A percentile compares a stretch with the other conserved stretches of the same genome.
Evolutionary conservation across 2,329 filamentous ascomycete genomes (phyloP).

Genomic region (Aspergillus oerlinghausenensis): DNA sequence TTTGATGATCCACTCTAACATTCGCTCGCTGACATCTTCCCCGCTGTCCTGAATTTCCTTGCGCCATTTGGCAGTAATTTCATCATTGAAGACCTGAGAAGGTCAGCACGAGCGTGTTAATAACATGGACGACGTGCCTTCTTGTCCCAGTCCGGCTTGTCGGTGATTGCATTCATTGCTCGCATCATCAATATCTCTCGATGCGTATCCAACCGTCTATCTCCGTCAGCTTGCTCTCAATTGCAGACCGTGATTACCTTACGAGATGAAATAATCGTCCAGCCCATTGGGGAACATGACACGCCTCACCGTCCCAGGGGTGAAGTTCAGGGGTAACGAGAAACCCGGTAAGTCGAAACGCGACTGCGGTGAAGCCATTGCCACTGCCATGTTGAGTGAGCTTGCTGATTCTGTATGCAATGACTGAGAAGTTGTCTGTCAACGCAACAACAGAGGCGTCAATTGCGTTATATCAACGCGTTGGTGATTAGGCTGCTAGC

Average conservation of each 20-base stretch:
- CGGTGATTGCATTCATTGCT: slow-evolving; percentile 40
- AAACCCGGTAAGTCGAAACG: background rate
- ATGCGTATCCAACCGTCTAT: background rate
- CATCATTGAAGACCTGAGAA: slow-evolving; percentile 28
- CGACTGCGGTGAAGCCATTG: background rate
- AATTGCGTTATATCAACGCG: background rate
- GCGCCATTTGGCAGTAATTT: slow-evolving; percentile 30
- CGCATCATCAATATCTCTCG: slow-evolving; percentile 30
- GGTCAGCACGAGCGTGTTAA: background rate
- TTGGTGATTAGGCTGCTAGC: background rate
- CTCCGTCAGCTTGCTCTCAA: background rate
- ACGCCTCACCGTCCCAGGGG: too few species aligned
- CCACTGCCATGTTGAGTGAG: background rate
- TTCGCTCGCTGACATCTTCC: slow-evolving; percentile 26
- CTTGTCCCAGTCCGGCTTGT: slow-evolving; percentile 40
- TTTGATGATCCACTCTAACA: slow-evolving; percentile 39
- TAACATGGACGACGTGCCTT: slow-evolving; percentile 26
- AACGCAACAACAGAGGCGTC: too few species aligned
- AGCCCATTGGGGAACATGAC: background rate
- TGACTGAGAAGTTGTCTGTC: too few species aligned
- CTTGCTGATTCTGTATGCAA: too few species aligned
- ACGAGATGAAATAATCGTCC: background rate
- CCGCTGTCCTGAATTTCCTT: slow-evolving; percentile 18
- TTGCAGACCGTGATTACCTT: background rate
- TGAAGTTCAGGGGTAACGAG: background rate